These are phyloP conservation scores for Laguncularia racemosa DNA, from an alignment of 345 rosid species.

Conservation along the genomic window DNA sequence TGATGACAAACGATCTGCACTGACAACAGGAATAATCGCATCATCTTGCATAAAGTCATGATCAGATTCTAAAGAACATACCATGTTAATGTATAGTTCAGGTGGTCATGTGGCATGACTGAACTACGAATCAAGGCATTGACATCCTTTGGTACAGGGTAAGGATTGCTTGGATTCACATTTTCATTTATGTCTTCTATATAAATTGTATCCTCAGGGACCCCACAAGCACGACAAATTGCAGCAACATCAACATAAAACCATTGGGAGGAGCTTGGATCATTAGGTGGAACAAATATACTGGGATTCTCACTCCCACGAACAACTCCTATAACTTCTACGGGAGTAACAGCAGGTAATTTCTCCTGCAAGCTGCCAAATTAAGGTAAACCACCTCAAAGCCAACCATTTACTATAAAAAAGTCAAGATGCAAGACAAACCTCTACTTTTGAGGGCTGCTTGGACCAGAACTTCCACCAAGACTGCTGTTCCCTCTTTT, in stretches of 20 bases:
- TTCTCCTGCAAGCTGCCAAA: constrained; percentile 32
- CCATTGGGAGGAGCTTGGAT: constrained; percentile 74
- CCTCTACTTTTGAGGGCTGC: constrained; percentile 43
- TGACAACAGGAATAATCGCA: background rate
- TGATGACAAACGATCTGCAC: too few relatives aligned
- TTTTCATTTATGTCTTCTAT: constrained; percentile 70
- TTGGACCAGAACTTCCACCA: constrained; percentile 78
- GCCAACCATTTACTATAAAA: constrained; percentile 1
- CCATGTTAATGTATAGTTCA: constrained; percentile 90
- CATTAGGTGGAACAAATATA: constrained; percentile 89
- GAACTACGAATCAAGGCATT: constrained; percentile 78
- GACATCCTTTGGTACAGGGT: constrained; percentile 85
- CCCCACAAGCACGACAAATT: constrained; percentile 54
- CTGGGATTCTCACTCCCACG: constrained; percentile 90
- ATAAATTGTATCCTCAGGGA: constrained; percentile 63
- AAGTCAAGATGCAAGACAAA: constrained; percentile 13
- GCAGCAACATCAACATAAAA: constrained; percentile 81
- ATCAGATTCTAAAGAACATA: constrained; percentile 22
- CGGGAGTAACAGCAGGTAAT: constrained; percentile 24
- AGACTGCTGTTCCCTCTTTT: constrained; percentile 27
- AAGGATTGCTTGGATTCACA: constrained; percentile 63
- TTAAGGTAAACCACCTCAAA: constrained; percentile 9
- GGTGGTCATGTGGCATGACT: constrained; percentile 97
- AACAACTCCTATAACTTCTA: constrained; percentile 79
- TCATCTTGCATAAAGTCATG: too few relatives aligned